Evolutionary conservation across 2,329 filamentous ascomycete species (phyloP), one percentile per base, ranked within the genome.

Genomic region (Ceratocystis lukuohia): DNA sequence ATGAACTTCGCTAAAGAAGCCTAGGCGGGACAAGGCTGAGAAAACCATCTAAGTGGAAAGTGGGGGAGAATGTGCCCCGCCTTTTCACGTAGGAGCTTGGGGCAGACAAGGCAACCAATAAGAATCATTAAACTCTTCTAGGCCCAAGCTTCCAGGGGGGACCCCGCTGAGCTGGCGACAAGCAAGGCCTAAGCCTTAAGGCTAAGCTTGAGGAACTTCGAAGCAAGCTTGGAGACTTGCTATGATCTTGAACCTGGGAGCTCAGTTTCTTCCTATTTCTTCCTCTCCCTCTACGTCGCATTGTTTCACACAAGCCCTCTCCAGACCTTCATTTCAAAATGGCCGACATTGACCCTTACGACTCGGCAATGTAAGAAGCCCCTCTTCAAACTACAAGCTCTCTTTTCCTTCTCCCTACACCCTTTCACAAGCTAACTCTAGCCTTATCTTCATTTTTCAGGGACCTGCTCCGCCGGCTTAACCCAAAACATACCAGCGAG

Each of bases 381-480:
- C 25, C 6, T 68, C 56, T 62, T 64, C 50, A 48, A 57, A 44
- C 48, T 20, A 22, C n/a, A 20, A 25, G 22, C 22, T 20, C 48
- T 22, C 66, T 37, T 66, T 65, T 59, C 66, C 56, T 66, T 59
- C 61, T 48, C 66, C 63, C n/a, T 45, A 46, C 30, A 57, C 64
- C 37, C 48, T 61, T 2, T n/a, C n/a, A n/a, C 25, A 50, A 25
- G 44, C 68, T 69, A 45, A 64, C 59, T 41, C 37, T 12, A 4
- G 37, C 30, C 61, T 59, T 68, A 25, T 48, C 61, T 33, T n/a
- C 61, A 4, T 17, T 25, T 7, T 15, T 48, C 25, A 97, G 94
- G 74, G 94, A 99, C 81, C 92, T 99, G 75, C 93, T 99, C 77
- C 93, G 94, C 72, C 94, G 94, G 70, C 88, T 99, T 69, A 95